phyloP scores from a whole-genome alignment of 352 stramenopile genomes.

The Phytophthora litchii region DNA sequence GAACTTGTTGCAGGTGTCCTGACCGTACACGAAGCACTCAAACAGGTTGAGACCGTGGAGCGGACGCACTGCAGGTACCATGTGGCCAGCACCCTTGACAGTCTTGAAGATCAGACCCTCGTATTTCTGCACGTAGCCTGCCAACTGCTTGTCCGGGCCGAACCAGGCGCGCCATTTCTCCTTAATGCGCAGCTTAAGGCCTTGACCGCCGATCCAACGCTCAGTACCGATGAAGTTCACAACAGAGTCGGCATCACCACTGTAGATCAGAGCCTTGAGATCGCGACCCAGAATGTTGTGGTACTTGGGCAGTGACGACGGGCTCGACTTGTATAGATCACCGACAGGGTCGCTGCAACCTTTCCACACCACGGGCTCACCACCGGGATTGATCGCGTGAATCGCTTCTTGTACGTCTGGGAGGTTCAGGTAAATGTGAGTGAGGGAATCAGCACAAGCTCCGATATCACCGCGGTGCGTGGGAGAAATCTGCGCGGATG shows the following conservation, averaged over 20 bases:
- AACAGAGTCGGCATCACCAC: constrained; percentile 78
- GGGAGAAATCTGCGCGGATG: constrained; percentile 31
- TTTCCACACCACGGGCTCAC: constrained; percentile 55
- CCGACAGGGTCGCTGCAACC: constrained; percentile 70
- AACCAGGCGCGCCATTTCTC: constrained; percentile 79
- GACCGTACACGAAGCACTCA: constrained; percentile 82
- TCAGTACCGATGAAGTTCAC: constrained; percentile 91
- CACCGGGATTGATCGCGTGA: constrained; percentile 41
- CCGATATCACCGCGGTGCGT: constrained; percentile 60
- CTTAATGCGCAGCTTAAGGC: constrained; percentile 67
- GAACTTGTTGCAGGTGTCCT: constrained; percentile 58
- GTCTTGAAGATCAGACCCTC: constrained; percentile 90
- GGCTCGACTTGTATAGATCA: constrained; percentile 59
- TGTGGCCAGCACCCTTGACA: constrained; percentile 92
- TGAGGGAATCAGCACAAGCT: constrained; percentile 71
- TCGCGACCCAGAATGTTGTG: constrained; percentile 57
- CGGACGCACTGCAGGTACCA: constrained; percentile 83
- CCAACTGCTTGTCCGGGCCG: constrained; percentile 81
- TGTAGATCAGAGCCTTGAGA: constrained; percentile 76
- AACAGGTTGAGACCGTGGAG: constrained; percentile 82
- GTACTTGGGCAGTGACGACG: constrained; percentile 71
- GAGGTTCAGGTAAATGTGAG: constrained; percentile 67
- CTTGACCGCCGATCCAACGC: constrained; percentile 76
- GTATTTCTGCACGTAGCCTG: constrained; percentile 88
- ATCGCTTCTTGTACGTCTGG: constrained; percentile 64